Conservation (phyloP, 176 grass and related monocot species). For the Aegilops sharonensis region DNA sequence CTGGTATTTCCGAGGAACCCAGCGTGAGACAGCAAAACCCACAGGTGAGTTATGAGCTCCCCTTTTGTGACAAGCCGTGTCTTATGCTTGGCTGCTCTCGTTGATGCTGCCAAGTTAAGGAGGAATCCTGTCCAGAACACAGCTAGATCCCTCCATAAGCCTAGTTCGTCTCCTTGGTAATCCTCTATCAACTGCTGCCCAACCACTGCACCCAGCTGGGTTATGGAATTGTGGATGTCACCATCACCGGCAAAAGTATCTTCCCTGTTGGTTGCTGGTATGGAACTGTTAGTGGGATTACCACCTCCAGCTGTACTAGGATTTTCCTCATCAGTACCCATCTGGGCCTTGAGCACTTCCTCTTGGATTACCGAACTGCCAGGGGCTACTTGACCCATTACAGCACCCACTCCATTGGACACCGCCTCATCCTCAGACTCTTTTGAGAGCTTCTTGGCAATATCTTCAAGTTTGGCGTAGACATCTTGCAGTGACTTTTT, state of each 20-base stretch:
- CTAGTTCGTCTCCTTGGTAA: rapidly evolving
- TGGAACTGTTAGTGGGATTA: too few relatives aligned
- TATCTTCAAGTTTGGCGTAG: not conserved
- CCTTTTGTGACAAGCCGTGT: not conserved
- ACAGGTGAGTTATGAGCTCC: conserved; percentile 23
- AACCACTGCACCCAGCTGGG: not conserved
- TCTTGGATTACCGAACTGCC: too few relatives aligned
- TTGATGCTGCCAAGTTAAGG: conserved; percentile 8
- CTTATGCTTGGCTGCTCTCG: not conserved
- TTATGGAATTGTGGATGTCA: not conserved
- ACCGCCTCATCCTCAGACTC: not conserved
- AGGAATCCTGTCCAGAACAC: conserved; percentile 23
- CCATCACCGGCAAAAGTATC: not conserved
- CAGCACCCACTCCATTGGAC: not conserved
- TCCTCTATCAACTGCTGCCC: not conserved
- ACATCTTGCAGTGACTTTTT: not conserved
- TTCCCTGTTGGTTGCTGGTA: not conserved
- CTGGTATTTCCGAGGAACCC: not conserved
- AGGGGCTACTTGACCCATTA: too few relatives aligned
- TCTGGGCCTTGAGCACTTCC: too few relatives aligned
- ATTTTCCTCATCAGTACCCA: too few relatives aligned
- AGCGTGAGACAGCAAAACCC: conserved; percentile 20
- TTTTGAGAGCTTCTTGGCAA: not conserved
- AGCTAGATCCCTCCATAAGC: not conserved
- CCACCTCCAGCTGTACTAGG: too few relatives aligned